Evolutionary conservation across 306 rosid genomes (phyloP).

Genomic region (Cicer bijugum): DNA sequence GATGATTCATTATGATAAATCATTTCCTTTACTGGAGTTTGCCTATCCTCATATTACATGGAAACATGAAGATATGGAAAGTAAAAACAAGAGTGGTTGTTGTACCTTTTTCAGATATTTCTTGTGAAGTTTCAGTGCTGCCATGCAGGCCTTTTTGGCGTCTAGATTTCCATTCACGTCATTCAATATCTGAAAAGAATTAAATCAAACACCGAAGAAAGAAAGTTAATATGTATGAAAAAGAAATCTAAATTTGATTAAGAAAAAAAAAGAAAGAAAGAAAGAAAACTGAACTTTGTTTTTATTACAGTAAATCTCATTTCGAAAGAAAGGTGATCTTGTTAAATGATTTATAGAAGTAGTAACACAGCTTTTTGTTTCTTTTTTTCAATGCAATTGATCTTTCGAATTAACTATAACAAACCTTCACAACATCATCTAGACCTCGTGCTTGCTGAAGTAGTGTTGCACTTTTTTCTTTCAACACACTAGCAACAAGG

Average conservation of each 20-base stretch:
- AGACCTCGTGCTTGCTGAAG: slow-evolving; percentile 86
- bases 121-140: slow-evolving; percentile 92
- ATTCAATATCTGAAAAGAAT: slow-evolving; percentile 76
- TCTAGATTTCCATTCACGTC: slow-evolving; percentile 92
- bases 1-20: slow-evolving; percentile 9
- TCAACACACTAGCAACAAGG: slow-evolving; percentile 94
- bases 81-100: background rate
- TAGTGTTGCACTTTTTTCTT: slow-evolving; percentile 83
- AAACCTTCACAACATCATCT: slow-evolving; percentile 95
- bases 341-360: background rate
- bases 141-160: slow-evolving; percentile 91
- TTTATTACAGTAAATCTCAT: no score
- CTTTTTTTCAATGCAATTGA: background rate
- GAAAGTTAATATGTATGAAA: slow-evolving; percentile 1
- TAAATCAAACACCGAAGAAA: background rate
- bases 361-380: background rate
- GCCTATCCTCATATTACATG: background rate
- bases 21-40: background rate
- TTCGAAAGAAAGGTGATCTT: background rate
- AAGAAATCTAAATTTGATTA: background rate
- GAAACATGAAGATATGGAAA: background rate
- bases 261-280: background rate
- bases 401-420: slow-evolving; percentile 31
- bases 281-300: background rate
- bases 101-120: slow-evolving; percentile 90